phyloP scores from a whole-genome alignment of 805 yeast species.

The Danielozyma ontarioensis region DNA sequence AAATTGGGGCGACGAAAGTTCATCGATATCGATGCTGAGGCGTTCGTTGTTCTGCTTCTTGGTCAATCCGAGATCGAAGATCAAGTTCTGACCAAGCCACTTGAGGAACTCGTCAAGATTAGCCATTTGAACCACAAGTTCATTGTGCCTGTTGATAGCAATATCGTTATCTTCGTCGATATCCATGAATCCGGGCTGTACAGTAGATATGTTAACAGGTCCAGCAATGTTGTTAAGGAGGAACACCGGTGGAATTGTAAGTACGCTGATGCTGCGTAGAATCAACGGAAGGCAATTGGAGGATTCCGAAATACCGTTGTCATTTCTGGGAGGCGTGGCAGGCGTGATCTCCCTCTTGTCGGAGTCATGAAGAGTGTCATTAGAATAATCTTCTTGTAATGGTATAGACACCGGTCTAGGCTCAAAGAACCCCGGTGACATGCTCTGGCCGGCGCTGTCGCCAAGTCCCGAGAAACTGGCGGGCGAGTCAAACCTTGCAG shows the following conservation, averaged over 20 bases:
- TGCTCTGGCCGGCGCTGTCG: not conserved
- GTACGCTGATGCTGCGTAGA: slow-evolving; percentile 56
- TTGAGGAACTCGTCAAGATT: slow-evolving; percentile 29
- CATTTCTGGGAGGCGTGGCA: not conserved
- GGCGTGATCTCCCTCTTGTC: not conserved
- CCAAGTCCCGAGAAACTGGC: too few species aligned
- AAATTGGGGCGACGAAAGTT: slow-evolving; percentile 2
- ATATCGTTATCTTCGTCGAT: slow-evolving; percentile 31
- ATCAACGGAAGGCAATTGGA: slow-evolving; percentile 67
- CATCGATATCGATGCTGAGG: slow-evolving; percentile 4
- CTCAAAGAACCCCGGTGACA: not conserved
- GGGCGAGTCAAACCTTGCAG: slow-evolving; percentile 13
- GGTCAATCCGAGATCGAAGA: slow-evolving; percentile 31
- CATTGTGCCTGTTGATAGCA: slow-evolving; percentile 22
- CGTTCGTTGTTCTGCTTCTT: slow-evolving; percentile 8
- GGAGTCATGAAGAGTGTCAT: too few species aligned
- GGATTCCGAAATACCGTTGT: slow-evolving; percentile 23
- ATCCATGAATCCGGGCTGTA: slow-evolving; percentile 25
- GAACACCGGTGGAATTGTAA: slow-evolving; percentile 55
- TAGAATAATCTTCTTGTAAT: not conserved
- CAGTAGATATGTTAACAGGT: slow-evolving; percentile 7
- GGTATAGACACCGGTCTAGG: not conserved
- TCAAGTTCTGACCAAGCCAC: slow-evolving; percentile 38
- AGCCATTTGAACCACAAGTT: slow-evolving; percentile 22
- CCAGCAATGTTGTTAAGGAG: slow-evolving; percentile 24